Percentiles rank a stretch among this genome's conserved stretches.
Evolutionary conservation across 306 rosid genomes (phyloP).

Genomic region (Neltuma alba): DNA sequence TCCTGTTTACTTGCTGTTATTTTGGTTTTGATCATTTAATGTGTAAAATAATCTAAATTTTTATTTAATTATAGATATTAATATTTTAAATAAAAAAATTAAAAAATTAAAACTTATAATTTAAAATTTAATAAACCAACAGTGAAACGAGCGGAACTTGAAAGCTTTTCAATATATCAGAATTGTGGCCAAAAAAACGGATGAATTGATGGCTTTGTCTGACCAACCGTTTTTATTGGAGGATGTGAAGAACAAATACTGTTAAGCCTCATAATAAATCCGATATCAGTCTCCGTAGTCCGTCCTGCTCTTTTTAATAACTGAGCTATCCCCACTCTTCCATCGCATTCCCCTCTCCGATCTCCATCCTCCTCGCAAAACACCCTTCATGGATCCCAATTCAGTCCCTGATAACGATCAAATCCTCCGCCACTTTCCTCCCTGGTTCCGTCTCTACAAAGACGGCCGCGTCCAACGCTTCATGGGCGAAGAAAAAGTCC

Average conservation of each 20-base stretch:
- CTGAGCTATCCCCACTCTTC: not conserved
- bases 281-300: not conserved
- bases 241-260: not conserved
- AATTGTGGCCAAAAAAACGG: not conserved
- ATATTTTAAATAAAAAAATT: too few relatives aligned
- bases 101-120: too few relatives aligned
- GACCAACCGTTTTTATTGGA: not conserved
- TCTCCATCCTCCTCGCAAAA: not conserved
- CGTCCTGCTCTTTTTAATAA: too few relatives aligned
- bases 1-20: too few relatives aligned
- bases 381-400: not conserved
- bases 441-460: constrained; percentile 51
- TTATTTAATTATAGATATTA: too few relatives aligned
- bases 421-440: constrained; percentile 43
- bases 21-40: too few relatives aligned
- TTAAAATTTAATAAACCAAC: too few relatives aligned
- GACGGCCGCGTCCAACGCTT: constrained; percentile 64
- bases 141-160: too few relatives aligned
- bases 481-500: constrained; percentile 41
- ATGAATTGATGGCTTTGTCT: not conserved
- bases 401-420: not conserved
- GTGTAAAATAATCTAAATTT: too few relatives aligned
- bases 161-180: too few relatives aligned
- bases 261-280: too few relatives aligned
- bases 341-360: not conserved